Conservation (phyloP, 2,329 filamentous ascomycete genomes). For the Blastomyces parvus region DNA sequence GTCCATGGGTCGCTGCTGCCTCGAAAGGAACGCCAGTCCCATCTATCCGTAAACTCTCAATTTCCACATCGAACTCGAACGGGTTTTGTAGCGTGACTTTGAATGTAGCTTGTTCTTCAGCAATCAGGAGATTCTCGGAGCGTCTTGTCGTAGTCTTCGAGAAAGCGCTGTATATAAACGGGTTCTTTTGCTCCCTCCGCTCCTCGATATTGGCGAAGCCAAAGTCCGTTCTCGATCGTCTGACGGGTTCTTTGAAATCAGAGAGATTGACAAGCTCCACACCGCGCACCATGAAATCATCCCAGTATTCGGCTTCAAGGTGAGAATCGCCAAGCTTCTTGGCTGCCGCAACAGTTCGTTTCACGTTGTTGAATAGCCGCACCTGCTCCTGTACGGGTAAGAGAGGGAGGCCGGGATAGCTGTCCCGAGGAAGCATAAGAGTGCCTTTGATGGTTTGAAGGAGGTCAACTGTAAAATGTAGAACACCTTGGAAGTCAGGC, state of each 20-base stretch:
- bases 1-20: constrained; percentile 51
- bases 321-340: constrained; percentile 61
- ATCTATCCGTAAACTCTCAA: constrained; percentile 70
- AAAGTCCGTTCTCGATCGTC: constrained; percentile 50
- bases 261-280: constrained; percentile 59
- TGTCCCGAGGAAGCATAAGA: constrained; percentile 58
- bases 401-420: constrained; percentile 58
- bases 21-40: constrained; percentile 64
- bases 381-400: constrained; percentile 76
- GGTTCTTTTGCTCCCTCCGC: constrained; percentile 48
- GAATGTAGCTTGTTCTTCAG: constrained; percentile 68
- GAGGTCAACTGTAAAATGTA: constrained; percentile 76
- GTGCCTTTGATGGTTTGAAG: constrained; percentile 68
- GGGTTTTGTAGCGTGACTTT: constrained; percentile 83
- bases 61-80: constrained; percentile 83
- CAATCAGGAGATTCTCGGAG: constrained; percentile 62
- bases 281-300: constrained; percentile 80
- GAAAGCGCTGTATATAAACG: constrained; percentile 94
- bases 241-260: constrained; percentile 52
- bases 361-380: constrained; percentile 73
- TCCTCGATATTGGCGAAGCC: constrained; percentile 35
- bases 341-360: constrained; percentile 70
- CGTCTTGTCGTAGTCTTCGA: constrained; percentile 53
- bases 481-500: constrained; percentile 82
- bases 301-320: constrained; percentile 83